Base-by-base conservation (phyloP, 345 rosid species). In the Rhodamnia rubescens region DNA sequence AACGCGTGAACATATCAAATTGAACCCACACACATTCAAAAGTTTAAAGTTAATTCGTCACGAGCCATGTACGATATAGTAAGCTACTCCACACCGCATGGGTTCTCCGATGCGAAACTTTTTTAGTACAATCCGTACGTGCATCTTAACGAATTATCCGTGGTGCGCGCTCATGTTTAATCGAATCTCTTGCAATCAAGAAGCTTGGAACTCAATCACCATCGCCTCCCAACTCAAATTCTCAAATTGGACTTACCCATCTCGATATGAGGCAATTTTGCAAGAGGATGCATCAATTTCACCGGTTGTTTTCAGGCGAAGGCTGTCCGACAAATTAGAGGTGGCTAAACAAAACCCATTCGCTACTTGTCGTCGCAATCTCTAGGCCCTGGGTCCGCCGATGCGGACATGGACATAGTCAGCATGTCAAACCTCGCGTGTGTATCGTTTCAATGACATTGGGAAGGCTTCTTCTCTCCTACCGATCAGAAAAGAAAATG, bases 1-100 rank as follows among this genome's bases (percentile, higher is more conserved):
- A 18, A 18, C 7, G 21, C 47, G 0, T 69, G 0, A 18, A 36
- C 1, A 0, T 69, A 36, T 69, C 7, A 6, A 69, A 9, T 69
- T 18, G 5, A 1, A 69, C 4, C 1, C 24, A 36, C 14, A 11
- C 52, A 50, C 52, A 50, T 50, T 50, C 52, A 50, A 50, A 50
- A 11, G 52, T 50, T 50, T 50, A 50, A 50, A 50, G 52, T 11
- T 50, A 50, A 50, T 50, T 14, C 4, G 13, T 50, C 14, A 3
- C 2, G 52, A 11, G 52, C 4, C 52, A 50, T 11, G 14, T 50
- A 50, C 52, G 1, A 50, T 12, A 11, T 50, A 50, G 52, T 50
- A 50, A 50, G n/a, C 10, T 50, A 50, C 52, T 11, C 52, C 14
- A 50, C 8, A 50, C 14, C 52, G 4, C 14, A 11, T 14, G 11